These are phyloP conservation scores for Wickerhamomyces chambardii DNA, from an alignment of 805 yeast species.

Conservation along the genomic window DNA sequence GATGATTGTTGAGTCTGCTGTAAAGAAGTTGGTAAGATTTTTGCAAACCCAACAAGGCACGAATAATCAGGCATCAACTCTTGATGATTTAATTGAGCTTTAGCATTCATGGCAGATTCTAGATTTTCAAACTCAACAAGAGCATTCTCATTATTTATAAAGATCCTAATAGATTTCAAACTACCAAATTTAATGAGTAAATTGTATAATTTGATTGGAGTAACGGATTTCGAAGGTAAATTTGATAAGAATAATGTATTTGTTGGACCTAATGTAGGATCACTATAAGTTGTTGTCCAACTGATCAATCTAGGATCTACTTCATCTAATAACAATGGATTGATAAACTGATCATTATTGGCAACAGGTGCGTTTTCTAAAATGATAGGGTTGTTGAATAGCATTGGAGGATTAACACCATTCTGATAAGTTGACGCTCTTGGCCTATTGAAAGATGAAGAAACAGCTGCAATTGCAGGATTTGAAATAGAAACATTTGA, in stretches of 20 bases:
- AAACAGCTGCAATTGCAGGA: conserved; percentile 5
- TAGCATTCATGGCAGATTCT: conserved; percentile 74
- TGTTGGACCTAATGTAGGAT: conserved; percentile 66
- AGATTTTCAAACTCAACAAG: conserved; percentile 65
- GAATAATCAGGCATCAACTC: conserved; percentile 76
- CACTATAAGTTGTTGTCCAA: conserved; percentile 66
- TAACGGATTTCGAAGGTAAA: conserved; percentile 49
- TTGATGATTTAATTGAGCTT: conserved; percentile 69
- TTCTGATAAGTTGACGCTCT: conserved; percentile 31
- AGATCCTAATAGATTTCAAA: conserved; percentile 49
- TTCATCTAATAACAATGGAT: conserved; percentile 38
- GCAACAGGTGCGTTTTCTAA: conserved; percentile 3
- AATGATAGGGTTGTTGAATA: conserved; percentile 21
- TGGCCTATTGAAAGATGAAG: conserved; percentile 19
- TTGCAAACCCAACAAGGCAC: conserved; percentile 79
- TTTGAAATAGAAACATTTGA: conserved; percentile 6
- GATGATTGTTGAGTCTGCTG: conserved; percentile 21
- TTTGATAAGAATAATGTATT: conserved; percentile 72
- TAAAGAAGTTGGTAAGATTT: conserved; percentile 34
- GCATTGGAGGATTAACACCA: conserved; percentile 10
- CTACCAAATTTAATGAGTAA: conserved; percentile 56
- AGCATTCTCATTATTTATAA: conserved; percentile 40
- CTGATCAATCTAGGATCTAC: conserved; percentile 48
- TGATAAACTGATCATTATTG: conserved; percentile 8
- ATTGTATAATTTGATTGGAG: conserved; percentile 49